Percentiles rank a stretch among this genome's conserved stretches.
phyloP scores from a whole-genome alignment of 257 asterid genomes.

The Buddleja alternifolia region DNA sequence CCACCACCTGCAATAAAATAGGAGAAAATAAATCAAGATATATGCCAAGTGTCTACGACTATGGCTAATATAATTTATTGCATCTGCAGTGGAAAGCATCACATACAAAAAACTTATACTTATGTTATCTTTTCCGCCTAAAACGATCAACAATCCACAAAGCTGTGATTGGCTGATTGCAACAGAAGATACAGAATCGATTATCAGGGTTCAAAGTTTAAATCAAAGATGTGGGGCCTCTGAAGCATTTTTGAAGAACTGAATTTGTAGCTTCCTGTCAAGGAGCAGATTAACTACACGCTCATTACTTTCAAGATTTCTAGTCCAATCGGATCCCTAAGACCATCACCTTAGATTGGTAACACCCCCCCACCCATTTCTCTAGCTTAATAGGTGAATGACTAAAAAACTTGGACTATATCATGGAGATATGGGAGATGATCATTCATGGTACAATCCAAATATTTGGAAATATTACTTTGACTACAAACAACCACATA shows the following conservation, averaged over 20 bases:
- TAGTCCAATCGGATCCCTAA: neutral
- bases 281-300: constrained; percentile 4
- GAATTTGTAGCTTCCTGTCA: constrained; percentile 14
- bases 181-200: neutral
- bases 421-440: neutral
- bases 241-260: neutral
- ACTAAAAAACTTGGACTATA: neutral
- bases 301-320: neutral
- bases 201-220: constrained; percentile 8
- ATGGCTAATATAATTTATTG: neutral
- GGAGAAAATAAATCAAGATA: neutral
- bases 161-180: neutral
- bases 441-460: neutral
- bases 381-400: constrained; percentile 13
- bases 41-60: neutral
- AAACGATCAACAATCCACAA: neutral
- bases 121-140: constrained; percentile 2
- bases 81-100: constrained; percentile 19
- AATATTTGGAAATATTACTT: neutral
- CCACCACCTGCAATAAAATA: constrained; percentile 64
- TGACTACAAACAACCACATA: neutral
- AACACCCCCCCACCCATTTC: constrained; percentile 10
- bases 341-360: neutral
- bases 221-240: constrained; percentile 9
- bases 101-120: neutral